These are phyloP conservation scores for Cryptosporidium andersoni DNA, from an alignment of 169 alveolate species.

Conservation along the genomic window DNA sequence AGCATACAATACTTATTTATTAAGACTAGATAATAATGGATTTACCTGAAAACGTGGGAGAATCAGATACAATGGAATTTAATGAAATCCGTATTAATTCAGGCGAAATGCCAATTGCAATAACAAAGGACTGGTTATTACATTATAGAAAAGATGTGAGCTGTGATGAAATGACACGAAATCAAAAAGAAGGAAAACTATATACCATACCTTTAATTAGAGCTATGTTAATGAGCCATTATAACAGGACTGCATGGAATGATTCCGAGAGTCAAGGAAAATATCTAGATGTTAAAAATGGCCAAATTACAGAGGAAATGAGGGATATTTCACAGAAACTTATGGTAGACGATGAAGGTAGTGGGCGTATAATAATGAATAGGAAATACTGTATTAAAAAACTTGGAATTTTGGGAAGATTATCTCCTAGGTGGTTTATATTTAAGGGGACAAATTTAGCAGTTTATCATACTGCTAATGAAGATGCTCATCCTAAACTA, in stretches of 20 bases:
- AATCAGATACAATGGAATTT: not conserved
- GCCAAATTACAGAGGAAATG: constrained; percentile 56
- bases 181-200: constrained; percentile 58
- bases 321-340: constrained; percentile 59
- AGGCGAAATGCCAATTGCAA: constrained; percentile 34
- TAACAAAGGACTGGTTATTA: constrained; percentile 62
- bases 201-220: constrained; percentile 62
- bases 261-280: constrained; percentile 63
- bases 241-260: constrained; percentile 68
- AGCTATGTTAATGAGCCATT: constrained; percentile 65
- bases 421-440: constrained; percentile 66
- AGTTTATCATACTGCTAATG: constrained; percentile 44
- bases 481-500: constrained; percentile 64
- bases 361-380: constrained; percentile 40
- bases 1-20: too few relatives aligned
- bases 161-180: constrained; percentile 58
- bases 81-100: constrained; percentile 47
- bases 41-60: too few relatives aligned
- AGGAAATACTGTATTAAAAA: constrained; percentile 64
- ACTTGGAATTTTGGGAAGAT: constrained; percentile 45
- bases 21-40: too few relatives aligned
- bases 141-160: constrained; percentile 45
- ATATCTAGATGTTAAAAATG: constrained; percentile 50
- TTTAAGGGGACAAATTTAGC: constrained; percentile 68
- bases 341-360: constrained; percentile 65